Evolutionary conservation across 192 early-diverging fungal species (phyloP).

Genomic region (Linnemannia exigua): DNA sequence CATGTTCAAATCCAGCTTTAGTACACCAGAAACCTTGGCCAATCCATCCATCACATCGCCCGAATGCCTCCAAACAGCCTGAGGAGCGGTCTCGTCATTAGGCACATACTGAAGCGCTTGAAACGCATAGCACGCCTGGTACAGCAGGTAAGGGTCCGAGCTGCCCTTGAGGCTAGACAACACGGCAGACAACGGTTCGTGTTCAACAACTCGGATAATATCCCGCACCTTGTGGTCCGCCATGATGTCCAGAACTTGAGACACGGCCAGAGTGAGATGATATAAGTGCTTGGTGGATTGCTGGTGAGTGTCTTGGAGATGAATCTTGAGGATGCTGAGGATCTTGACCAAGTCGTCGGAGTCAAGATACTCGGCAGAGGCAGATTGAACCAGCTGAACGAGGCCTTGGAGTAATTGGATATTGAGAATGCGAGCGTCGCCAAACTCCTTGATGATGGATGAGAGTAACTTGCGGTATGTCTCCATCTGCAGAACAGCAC

Average conservation of each 20-base stretch:
- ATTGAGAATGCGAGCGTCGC: not conserved
- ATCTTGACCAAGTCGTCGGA: conserved; percentile 6
- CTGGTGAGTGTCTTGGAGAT: not conserved
- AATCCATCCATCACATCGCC: not conserved
- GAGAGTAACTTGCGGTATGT: not conserved
- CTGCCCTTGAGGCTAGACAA: not conserved
- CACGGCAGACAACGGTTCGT: not conserved
- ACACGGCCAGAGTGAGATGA: not conserved
- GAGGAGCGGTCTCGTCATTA: conserved; percentile 11
- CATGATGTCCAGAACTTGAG: not conserved
- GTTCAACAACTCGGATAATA: not conserved
- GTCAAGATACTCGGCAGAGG: not conserved
- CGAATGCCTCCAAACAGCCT: not conserved
- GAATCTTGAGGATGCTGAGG: not conserved
- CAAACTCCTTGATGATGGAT: not conserved
- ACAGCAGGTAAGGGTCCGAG: conserved; percentile 7
- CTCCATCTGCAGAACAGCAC: not conserved
- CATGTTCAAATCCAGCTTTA: not conserved
- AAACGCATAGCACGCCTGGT: conserved; percentile 9
- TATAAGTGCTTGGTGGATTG: not conserved
- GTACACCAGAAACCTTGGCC: not conserved
- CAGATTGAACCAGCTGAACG: not conserved
- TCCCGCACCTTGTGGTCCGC: not conserved
- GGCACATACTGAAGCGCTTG: conserved; percentile 4
- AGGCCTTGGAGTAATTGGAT: conserved; percentile 6